These are phyloP conservation scores for Peronospora tabacina DNA, from an alignment of 352 stramenopile genomes.

Conservation along the genomic window DNA sequence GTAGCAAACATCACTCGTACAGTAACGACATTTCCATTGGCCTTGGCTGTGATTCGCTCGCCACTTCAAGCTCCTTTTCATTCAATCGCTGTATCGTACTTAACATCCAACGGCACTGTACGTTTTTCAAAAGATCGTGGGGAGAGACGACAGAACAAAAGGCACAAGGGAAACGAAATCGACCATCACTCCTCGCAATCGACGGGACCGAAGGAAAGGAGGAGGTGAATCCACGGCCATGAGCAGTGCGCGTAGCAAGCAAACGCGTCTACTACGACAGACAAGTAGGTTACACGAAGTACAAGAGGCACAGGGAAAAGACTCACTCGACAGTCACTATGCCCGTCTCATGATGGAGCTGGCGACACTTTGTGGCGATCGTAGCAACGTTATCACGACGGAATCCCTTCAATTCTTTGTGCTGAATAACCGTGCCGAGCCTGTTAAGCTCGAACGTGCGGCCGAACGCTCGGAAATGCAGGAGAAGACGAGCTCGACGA, in stretches of 20 bases:
- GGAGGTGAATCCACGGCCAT: conserved; percentile 1
- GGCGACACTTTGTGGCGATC: conserved; percentile 59
- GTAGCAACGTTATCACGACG: conserved; percentile 60
- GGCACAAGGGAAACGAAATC: no score
- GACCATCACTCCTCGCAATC: conserved; percentile 23
- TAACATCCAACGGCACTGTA: neutral
- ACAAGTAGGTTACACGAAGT: conserved; percentile 73
- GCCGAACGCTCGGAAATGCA: conserved; percentile 30
- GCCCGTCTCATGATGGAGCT: conserved; percentile 71
- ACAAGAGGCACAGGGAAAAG: conserved; percentile 69
- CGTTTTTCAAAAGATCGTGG: conserved; percentile 17
- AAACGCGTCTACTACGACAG: conserved; percentile 43
- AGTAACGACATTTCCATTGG: conserved; percentile 31
- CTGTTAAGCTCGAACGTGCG: conserved; percentile 67
- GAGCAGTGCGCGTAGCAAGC: conserved; percentile 27
- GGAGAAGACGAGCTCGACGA: conserved; percentile 27
- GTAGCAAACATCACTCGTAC: conserved; percentile 29
- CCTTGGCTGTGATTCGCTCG: neutral
- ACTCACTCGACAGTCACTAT: conserved; percentile 63
- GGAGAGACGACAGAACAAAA: conserved; percentile 1
- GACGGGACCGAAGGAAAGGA: conserved; percentile 6
- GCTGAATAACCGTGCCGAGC: conserved; percentile 44
- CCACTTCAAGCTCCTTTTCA: conserved; percentile 12
- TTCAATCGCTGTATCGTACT: conserved; percentile 12
- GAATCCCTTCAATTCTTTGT: conserved; percentile 74